Evolutionary conservation across 2,329 filamentous ascomycete species (phyloP).

Genomic region (Venturia asperata): DNA sequence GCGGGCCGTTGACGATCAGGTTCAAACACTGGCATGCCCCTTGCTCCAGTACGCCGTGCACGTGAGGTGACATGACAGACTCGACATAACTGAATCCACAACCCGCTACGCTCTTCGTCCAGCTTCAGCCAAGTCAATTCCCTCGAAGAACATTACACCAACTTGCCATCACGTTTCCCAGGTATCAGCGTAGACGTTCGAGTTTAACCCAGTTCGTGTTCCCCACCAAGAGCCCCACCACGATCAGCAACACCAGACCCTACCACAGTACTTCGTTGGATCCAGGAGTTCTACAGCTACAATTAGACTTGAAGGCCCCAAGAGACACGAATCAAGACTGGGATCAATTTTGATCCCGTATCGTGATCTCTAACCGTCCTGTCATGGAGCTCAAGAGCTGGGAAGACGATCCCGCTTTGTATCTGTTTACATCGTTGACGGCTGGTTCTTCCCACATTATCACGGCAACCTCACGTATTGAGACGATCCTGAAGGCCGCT

Average conservation of each 20-base stretch:
- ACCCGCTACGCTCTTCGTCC: background rate
- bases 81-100: background rate
- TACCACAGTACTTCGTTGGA: background rate
- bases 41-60: background rate
- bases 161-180: background rate
- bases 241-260: background rate
- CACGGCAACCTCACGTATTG: conserved; percentile 88
- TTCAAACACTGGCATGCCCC: no score
- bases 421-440: conserved; percentile 93
- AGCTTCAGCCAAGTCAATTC: background rate
- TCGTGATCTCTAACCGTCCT: background rate
- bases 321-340: background rate
- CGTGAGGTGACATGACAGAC: background rate
- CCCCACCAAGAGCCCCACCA: background rate
- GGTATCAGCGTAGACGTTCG: background rate
- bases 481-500: conserved; percentile 94
- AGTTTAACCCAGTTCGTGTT: background rate
- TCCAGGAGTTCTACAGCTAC: background rate
- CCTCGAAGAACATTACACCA: background rate
- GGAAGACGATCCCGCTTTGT: conserved; percentile 46
- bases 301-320: background rate
- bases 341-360: background rate
- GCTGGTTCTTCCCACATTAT: conserved; percentile 94
- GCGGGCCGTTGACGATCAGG: no score
- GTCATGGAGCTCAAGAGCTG: conserved; percentile 10